Conservation (phyloP, 2,329 filamentous ascomycete genomes). For the Coniella lustricola region DNA sequence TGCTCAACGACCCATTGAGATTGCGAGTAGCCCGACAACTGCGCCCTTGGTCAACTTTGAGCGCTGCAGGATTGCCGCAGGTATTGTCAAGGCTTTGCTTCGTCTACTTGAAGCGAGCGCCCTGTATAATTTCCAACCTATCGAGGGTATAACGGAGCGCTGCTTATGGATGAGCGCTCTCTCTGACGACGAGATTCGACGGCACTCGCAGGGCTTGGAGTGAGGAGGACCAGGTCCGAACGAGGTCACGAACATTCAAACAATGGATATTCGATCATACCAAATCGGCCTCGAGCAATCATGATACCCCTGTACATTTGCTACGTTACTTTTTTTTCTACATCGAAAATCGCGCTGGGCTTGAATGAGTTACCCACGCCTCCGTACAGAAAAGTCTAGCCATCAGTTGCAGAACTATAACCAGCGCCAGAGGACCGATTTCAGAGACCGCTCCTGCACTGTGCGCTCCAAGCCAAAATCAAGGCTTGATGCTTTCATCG, state of each 20-base stretch:
- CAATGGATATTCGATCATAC: neutral
- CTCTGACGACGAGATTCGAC: conserved; percentile 65
- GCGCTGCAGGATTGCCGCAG: conserved; percentile 66
- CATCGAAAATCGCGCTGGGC: too few relatives aligned
- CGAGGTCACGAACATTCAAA: neutral
- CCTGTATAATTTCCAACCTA: conserved; percentile 64
- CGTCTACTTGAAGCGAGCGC: conserved; percentile 73
- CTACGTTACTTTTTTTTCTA: neutral
- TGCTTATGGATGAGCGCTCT: conserved; percentile 82
- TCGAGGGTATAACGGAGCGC: conserved; percentile 70
- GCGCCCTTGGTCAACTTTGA: conserved; percentile 77
- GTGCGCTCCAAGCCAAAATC: too few relatives aligned
- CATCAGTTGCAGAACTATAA: too few relatives aligned
- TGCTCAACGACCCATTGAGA: conserved; percentile 68
- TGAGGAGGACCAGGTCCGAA: neutral
- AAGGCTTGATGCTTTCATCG: too few relatives aligned
- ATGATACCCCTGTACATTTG: conserved; percentile 2
- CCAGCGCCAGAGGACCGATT: too few relatives aligned
- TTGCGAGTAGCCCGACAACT: conserved; percentile 58
- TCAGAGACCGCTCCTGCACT: too few relatives aligned
- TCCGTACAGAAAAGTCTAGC: too few relatives aligned
- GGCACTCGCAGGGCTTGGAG: conserved; percentile 29
- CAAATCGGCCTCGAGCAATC: neutral
- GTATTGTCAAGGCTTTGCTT: conserved; percentile 71
- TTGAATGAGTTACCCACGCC: too few relatives aligned